Evolutionary conservation across 805 yeast species (phyloP).

Genomic region (Saccharomyces kudriavzevii): DNA sequence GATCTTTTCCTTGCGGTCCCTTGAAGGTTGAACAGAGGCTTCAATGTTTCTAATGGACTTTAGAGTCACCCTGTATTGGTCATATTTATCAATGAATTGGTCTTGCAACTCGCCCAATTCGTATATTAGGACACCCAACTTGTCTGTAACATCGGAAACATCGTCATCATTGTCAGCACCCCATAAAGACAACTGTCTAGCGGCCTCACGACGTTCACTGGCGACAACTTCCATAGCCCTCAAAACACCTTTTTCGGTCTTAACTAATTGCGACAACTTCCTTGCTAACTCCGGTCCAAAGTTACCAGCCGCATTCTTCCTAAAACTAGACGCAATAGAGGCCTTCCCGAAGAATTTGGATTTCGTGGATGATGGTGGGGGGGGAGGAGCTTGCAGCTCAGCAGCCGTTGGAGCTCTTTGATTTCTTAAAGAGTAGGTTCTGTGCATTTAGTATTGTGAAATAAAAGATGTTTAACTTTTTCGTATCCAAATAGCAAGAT

Average conservation of each 20-base stretch:
- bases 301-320: conserved; percentile 82
- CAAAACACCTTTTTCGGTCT: conserved; percentile 94
- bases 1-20: conserved; percentile 95
- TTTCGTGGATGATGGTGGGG: conserved; percentile 68
- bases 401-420: conserved; percentile 77
- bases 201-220: conserved; percentile 90
- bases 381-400: conserved; percentile 71
- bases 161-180: conserved; percentile 98
- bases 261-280: conserved; percentile 83
- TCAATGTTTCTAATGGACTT: conserved; percentile 94
- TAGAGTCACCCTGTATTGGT: conserved; percentile 92
- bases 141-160: conserved; percentile 93
- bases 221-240: conserved; percentile 89
- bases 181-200: conserved; percentile 94
- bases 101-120: conserved; percentile 98
- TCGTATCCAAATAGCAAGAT: neutral
- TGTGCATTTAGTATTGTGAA: conserved; percentile 45
- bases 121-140: conserved; percentile 88
- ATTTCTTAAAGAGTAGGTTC: conserved; percentile 76
- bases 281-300: conserved; percentile 93
- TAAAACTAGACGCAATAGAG: conserved; percentile 58
- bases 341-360: conserved; percentile 71
- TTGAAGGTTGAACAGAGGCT: conserved; percentile 94
- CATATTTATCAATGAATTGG: conserved; percentile 96
- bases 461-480: neutral